phyloP scores from a whole-genome alignment of 306 rosid genomes.

The Dalbergia cochinchinensis region DNA sequence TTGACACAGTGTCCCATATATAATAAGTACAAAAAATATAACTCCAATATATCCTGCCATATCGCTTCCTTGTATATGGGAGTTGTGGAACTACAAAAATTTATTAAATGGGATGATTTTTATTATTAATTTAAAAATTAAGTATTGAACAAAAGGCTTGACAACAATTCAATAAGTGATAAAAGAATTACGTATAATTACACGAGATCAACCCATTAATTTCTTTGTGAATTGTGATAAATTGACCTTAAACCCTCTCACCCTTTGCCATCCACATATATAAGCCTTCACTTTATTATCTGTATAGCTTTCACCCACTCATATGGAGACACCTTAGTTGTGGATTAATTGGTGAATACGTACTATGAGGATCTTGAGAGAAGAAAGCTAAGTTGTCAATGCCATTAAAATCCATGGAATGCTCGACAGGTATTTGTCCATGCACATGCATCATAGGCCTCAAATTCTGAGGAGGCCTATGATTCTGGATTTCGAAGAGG shows the following conservation, averaged over 20 bases:
- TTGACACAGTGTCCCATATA: no score
- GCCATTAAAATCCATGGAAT: constrained; percentile 52
- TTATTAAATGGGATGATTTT: no score
- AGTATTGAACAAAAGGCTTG: no score
- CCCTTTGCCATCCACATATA: background rate
- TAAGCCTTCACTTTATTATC: background rate
- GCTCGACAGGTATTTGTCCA: constrained; percentile 52
- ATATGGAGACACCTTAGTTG: background rate
- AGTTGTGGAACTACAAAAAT: no score
- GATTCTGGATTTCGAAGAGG: constrained; percentile 45
- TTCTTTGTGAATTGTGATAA: background rate
- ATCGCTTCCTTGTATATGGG: background rate
- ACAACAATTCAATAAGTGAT: no score
- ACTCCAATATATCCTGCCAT: constrained; percentile 11
- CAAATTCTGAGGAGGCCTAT: constrained; percentile 46
- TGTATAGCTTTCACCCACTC: constrained; percentile 11
- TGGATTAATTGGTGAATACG: background rate
- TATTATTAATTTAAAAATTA: no score
- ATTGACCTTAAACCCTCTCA: background rate
- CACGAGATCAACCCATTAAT: no score
- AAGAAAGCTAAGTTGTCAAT: constrained; percentile 51
- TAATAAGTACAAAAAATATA: no score
- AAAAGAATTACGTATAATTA: no score
- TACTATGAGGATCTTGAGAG: constrained; percentile 40
- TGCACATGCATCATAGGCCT: constrained; percentile 55